Evolutionary conservation across 306 rosid species (phyloP), one percentile per base, ranked within the genome.

Genomic region (Fragaria nilgerrensis): DNA sequence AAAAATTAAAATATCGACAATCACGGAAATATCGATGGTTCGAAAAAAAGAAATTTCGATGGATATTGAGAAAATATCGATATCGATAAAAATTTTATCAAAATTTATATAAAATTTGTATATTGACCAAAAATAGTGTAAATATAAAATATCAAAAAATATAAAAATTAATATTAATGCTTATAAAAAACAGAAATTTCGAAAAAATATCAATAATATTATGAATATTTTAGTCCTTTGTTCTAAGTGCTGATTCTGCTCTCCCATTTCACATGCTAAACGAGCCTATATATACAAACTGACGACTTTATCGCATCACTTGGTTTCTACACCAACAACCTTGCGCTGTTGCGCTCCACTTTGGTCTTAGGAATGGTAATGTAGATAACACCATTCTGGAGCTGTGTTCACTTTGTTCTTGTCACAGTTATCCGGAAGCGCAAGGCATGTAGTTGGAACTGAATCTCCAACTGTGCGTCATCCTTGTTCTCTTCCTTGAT

Each of bases 301-400:
- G 14, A 68, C 41, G 34, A 7, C 17, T 55, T 0, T 29, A 6
- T 43, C 12, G 12, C 47, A 1, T 43, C 13, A 43, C 47, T 43
- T 43, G 12, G 44, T 41, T 41, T 7, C 44, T 41, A 41, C 44
- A 70, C 88, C 96, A 32, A 87, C 0, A 71, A 90, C 94, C 83
- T 90, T 93, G 82, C 88, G 96, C 8, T 2, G 41, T 37, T 37
- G 41, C 41, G 36, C 41, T 37, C 75, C 85, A 84, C 87, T 78
- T 87, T 84, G 67, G 84, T 79, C 86, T 90, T 94, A 2, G 94
- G 97, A 70, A 91, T 75, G 25, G 80, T 68, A 3, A 93, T 82
- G 83, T 86, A 88, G 63, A 94, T 94, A 83, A 94, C 98, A n/a
- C 97, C 97, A 83, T 94, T 84, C 71, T 90, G 88, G 72, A 94